phyloP scores from a whole-genome alignment of 257 asterid genomes.

The Thymus mandschuricus region DNA sequence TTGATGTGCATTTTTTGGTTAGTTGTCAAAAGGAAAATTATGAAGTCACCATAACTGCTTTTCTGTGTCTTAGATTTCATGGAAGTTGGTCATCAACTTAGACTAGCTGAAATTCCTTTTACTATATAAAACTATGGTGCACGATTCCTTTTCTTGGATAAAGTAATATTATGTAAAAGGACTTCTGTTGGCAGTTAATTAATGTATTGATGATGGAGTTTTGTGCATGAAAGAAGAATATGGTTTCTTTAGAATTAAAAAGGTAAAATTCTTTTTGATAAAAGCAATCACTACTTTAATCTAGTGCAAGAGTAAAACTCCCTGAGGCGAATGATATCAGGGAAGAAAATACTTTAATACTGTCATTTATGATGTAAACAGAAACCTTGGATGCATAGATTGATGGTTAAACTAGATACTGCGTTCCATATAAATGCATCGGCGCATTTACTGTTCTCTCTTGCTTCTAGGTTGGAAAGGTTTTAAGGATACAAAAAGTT shows the following conservation, averaged over 20 bases:
- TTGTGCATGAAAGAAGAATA: neutral
- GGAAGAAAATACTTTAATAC: neutral
- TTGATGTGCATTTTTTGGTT: slow-evolving; percentile 16
- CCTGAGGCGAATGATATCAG: slow-evolving; percentile 4
- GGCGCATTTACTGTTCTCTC: slow-evolving; percentile 17
- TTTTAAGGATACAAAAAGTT: slow-evolving; percentile 75
- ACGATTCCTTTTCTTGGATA: slow-evolving; percentile 11
- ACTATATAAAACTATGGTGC: slow-evolving; percentile 4
- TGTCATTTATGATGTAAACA: slow-evolving; percentile 12
- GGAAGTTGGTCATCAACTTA: slow-evolving; percentile 22
- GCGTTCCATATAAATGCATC: slow-evolving; percentile 11
- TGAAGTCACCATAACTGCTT: slow-evolving; percentile 6
- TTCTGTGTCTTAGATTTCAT: slow-evolving; percentile 17
- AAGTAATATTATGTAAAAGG: neutral
- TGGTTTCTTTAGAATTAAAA: slow-evolving; percentile 4
- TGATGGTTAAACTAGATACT: slow-evolving; percentile 27
- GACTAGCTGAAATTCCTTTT: slow-evolving; percentile 19
- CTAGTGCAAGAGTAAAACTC: neutral
- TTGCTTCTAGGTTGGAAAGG: slow-evolving; percentile 71
- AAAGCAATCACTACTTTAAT: neutral
- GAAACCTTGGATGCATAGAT: slow-evolving; percentile 10
- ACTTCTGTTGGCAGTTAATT: slow-evolving; percentile 11
- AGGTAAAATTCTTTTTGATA: slow-evolving; percentile 8
- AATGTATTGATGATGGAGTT: neutral
- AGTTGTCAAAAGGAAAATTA: slow-evolving; percentile 7